Evolutionary conservation across 2,329 filamentous ascomycete species (phyloP).

Genomic region (Alternaria arborescens): DNA sequence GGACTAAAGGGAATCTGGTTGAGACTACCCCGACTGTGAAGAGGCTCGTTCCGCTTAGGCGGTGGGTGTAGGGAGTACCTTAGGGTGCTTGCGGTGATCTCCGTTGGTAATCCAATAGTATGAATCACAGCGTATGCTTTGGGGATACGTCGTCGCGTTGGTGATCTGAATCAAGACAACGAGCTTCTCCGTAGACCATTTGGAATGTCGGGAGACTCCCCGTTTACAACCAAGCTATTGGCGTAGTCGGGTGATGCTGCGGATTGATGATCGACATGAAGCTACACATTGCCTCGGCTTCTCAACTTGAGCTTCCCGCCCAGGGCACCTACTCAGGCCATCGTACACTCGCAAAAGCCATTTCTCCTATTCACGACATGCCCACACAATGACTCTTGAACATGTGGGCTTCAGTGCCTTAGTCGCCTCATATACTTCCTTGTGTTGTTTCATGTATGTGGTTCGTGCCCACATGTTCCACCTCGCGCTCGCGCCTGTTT

Average conservation of each 20-base stretch:
- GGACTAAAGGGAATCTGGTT: background rate
- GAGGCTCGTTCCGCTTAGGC: background rate
- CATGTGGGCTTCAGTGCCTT: constrained; percentile 1
- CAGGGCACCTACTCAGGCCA: background rate
- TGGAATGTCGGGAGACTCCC: background rate
- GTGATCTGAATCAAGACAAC: background rate
- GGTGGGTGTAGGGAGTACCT: background rate
- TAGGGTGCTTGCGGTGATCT: background rate
- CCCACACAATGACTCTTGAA: constrained; percentile 17
- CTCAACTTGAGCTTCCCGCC: constrained; percentile 3
- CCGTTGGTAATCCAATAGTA: background rate
- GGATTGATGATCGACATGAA: constrained; percentile 10
- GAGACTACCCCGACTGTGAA: background rate
- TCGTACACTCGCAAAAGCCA: constrained; percentile 16
- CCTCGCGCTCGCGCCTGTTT: constrained; percentile 19
- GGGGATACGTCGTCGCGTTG: background rate
- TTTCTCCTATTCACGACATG: background rate
- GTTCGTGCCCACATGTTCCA: constrained; percentile 24
- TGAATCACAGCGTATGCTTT: background rate
- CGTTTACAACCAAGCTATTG: background rate
- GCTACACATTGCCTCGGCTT: constrained; percentile 17
- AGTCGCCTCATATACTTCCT: constrained; percentile 20
- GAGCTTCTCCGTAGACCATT: background rate
- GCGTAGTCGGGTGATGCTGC: background rate
- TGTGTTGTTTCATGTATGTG: constrained; percentile 24